Percentiles rank a stretch among this genome's conserved stretches.
phyloP scores from a whole-genome alignment of 1,284 basidiomycete genomes.

The Malassezia sp. region DNA sequence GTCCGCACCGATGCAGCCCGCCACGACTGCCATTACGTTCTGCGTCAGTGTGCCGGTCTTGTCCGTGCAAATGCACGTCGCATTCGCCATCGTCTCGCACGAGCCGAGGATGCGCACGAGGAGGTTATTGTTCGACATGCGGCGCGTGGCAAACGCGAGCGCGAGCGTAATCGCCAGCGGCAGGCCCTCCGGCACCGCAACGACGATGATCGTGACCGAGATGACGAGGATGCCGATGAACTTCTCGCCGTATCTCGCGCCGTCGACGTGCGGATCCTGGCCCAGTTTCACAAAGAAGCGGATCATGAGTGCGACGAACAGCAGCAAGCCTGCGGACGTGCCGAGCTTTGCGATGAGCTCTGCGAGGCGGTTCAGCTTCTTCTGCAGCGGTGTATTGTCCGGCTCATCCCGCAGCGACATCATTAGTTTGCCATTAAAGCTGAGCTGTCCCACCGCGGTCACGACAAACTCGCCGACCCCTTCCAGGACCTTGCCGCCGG shows the following conservation, averaged over 20 bases:
- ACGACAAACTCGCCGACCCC: constrained; percentile 87
- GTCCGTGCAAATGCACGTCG: constrained; percentile 89
- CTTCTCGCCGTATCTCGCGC: constrained; percentile 69
- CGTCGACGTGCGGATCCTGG: constrained; percentile 47
- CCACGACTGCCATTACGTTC: constrained; percentile 89
- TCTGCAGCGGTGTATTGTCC: constrained; percentile 81
- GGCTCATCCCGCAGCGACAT: constrained; percentile 53
- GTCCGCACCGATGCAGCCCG: constrained; percentile 82
- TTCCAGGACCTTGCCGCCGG: constrained; percentile 87
- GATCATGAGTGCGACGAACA: constrained; percentile 81
- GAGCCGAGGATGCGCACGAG: constrained; percentile 88
- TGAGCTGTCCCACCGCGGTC: constrained; percentile 77
- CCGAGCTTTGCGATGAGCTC: constrained; percentile 89
- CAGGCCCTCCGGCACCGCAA: constrained; percentile 92
- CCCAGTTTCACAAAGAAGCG: constrained; percentile 76
- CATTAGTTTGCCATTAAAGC: constrained; percentile 73
- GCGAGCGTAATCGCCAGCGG: constrained; percentile 93
- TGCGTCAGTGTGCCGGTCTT: constrained; percentile 77
- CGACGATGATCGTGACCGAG: constrained; percentile 84
- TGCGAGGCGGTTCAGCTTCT: constrained; percentile 82
- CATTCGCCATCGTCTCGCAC: constrained; percentile 97
- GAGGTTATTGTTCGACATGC: constrained; percentile 88
- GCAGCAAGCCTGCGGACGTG: constrained; percentile 64
- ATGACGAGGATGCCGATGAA: constrained; percentile 93
- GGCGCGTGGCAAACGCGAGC: constrained; percentile 87